phyloP scores from a whole-genome alignment of 2,329 filamentous ascomycete species.

The Penicillium sp. region DNA sequence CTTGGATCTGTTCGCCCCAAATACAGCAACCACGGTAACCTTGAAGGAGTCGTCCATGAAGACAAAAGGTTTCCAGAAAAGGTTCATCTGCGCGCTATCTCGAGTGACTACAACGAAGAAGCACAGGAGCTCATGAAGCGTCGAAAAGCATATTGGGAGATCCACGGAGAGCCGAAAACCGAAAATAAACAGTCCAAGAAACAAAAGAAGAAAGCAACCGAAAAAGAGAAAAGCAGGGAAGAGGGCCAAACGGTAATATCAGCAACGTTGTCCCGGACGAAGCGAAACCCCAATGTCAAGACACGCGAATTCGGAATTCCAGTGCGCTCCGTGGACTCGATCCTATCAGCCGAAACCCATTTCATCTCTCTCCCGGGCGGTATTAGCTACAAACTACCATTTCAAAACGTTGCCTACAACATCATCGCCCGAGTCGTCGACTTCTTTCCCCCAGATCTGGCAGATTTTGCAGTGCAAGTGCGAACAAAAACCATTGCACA shows the following conservation, averaged over 20 bases:
- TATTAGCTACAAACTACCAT: constrained; percentile 60
- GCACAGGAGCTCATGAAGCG: constrained; percentile 62
- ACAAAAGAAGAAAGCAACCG: constrained; percentile 23
- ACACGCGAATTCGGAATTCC: constrained; percentile 31
- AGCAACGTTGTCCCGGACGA: constrained; percentile 25
- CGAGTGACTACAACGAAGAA: constrained; percentile 46
- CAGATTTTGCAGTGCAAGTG: constrained; percentile 65
- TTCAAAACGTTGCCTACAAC: constrained; percentile 71
- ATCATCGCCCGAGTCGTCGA: constrained; percentile 75
- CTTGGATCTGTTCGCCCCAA: constrained; percentile 75
- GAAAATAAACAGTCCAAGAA: constrained; percentile 38
- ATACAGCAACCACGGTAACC: constrained; percentile 51
- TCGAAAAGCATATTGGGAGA: constrained; percentile 63
- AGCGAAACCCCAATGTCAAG: constrained; percentile 47
- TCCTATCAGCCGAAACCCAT: constrained; percentile 50
- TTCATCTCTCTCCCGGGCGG: constrained; percentile 48
- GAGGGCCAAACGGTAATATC: constrained; percentile 28
- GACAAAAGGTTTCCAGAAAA: constrained; percentile 56
- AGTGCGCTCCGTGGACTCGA: constrained; percentile 45
- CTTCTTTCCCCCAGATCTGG: constrained; percentile 69
- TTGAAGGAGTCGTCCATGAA: constrained; percentile 72
- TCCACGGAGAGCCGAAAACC: constrained; percentile 47
- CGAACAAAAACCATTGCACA: constrained; percentile 49
- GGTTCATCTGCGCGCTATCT: constrained; percentile 59
- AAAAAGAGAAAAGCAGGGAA: constrained; percentile 33